Evolutionary conservation across 2,329 filamentous ascomycete genomes (phyloP).

Genomic region (Colletotrichum noveboracense): DNA sequence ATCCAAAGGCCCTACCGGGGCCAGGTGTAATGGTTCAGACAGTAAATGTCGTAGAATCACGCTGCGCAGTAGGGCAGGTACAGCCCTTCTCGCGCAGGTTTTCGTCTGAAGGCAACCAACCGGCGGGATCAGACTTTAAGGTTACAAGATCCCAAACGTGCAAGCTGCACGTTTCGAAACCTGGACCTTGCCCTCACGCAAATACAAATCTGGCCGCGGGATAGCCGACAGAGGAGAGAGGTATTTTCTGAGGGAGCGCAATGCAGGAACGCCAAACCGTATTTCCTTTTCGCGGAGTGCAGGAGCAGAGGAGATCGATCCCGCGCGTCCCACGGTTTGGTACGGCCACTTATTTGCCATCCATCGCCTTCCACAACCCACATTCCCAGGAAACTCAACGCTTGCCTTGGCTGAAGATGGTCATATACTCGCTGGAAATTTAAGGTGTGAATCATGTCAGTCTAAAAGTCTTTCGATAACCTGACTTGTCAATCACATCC

Average conservation of each 20-base stretch:
- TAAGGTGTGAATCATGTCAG: not conserved
- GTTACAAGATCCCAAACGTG: constrained; percentile 13
- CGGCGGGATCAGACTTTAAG: not conserved
- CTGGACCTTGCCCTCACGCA: not conserved
- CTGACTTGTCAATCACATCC: not conserved
- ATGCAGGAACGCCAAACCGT: not conserved
- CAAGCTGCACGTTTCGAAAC: constrained; percentile 5
- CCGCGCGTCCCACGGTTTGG: not conserved
- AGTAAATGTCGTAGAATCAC: not conserved
- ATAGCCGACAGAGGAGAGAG: not conserved
- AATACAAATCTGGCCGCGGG: not conserved
- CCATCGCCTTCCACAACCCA: not conserved
- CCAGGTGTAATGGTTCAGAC: not conserved
- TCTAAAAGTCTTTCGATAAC: not conserved
- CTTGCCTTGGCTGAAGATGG: not conserved
- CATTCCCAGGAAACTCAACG: not conserved
- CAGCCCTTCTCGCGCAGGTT: not conserved
- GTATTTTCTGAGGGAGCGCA: not conserved
- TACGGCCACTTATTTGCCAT: not conserved
- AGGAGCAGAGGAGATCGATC: not conserved
- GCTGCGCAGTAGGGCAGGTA: not conserved
- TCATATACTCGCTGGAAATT: not conserved
- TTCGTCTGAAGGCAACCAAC: not conserved
- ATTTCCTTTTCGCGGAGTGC: not conserved
- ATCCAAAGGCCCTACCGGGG: not conserved